A percentile compares a stretch with the other conserved stretches of the same genome.
phyloP scores from a whole-genome alignment of 2,329 filamentous ascomycete species.

The Acrocalymma vagum region DNA sequence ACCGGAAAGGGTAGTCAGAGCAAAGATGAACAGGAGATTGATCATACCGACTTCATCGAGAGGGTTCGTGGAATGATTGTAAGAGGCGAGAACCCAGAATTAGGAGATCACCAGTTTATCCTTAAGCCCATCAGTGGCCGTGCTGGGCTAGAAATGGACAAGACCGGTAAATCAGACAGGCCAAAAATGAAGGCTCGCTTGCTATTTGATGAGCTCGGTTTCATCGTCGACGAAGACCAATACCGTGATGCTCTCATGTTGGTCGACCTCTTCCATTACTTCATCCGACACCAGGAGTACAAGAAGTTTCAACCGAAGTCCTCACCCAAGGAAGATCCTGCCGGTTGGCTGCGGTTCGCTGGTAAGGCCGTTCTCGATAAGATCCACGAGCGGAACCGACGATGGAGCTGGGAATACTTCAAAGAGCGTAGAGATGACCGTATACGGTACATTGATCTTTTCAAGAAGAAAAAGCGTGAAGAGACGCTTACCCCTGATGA shows the following conservation, averaged over 20 bases:
- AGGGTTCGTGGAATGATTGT: conserved; percentile 83
- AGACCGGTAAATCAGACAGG: conserved; percentile 79
- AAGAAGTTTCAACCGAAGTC: conserved; percentile 90
- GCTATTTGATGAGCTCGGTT: conserved; percentile 95
- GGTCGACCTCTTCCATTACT: conserved; percentile 98
- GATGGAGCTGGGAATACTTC: conserved; percentile 97
- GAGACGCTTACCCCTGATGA: conserved; percentile 74
- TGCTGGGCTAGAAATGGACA: conserved; percentile 93
- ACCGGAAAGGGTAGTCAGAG: conserved; percentile 77
- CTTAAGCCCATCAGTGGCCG: conserved; percentile 94
- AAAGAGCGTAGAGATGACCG: conserved; percentile 91
- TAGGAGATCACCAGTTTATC: conserved; percentile 84
- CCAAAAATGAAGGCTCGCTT: conserved; percentile 91
- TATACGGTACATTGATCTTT: conserved; percentile 86
- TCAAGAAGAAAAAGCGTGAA: conserved; percentile 88
- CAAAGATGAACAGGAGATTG: conserved; percentile 65
- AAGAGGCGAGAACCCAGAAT: conserved; percentile 67
- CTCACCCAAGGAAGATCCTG: conserved; percentile 85
- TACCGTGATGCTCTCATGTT: conserved; percentile 98
- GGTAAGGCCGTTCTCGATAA: conserved; percentile 88
- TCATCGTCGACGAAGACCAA: conserved; percentile 97
- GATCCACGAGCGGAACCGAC: conserved; percentile 91
- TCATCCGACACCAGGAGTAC: conserved; percentile 96
- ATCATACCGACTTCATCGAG: conserved; percentile 79
- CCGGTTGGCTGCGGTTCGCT: conserved; percentile 92